Evolutionary conservation across 257 asterid species (phyloP).

Genomic region (Solanum rostratum): DNA sequence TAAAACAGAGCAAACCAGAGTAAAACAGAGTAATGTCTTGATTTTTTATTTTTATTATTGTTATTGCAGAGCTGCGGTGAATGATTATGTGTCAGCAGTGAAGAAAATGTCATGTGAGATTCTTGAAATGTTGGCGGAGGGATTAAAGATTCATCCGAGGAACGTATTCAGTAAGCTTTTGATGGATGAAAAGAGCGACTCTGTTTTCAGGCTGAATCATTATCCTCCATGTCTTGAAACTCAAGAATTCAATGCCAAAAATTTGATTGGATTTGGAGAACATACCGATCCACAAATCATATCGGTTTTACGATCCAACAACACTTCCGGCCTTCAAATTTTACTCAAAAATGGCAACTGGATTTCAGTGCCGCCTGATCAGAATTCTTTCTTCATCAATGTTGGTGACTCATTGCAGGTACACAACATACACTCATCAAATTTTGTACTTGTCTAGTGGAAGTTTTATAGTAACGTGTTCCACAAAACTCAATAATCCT

Average conservation of each 20-base stretch:
- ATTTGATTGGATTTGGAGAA: slow-evolving; percentile 19
- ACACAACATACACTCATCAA: background rate
- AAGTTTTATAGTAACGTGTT: background rate
- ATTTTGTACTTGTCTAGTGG: background rate
- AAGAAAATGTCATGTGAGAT: slow-evolving; percentile 16
- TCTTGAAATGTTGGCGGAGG: slow-evolving; percentile 19
- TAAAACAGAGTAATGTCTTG: background rate
- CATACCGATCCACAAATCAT: slow-evolving; percentile 28
- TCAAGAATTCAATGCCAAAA: slow-evolving; percentile 1
- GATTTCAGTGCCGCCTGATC: slow-evolving; percentile 22
- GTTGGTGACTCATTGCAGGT: slow-evolving; percentile 28
- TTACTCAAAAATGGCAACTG: slow-evolving; percentile 12
- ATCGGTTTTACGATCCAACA: slow-evolving; percentile 18
- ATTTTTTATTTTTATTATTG: background rate
- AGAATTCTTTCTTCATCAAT: slow-evolving; percentile 8
- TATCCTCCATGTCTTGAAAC: slow-evolving; percentile 20
- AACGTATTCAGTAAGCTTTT: slow-evolving; percentile 15
- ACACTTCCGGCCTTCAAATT: slow-evolving; percentile 17
- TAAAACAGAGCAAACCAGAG: background rate
- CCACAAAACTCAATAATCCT: background rate
- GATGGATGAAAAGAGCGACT: slow-evolving; percentile 14
- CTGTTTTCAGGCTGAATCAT: slow-evolving; percentile 16
- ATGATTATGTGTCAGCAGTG: slow-evolving; percentile 9
- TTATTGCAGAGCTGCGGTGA: background rate
- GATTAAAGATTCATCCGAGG: slow-evolving; percentile 6